Base-by-base conservation (phyloP, 768 basidiomycete genomes). In the Lactifluus rugatus region DNA sequence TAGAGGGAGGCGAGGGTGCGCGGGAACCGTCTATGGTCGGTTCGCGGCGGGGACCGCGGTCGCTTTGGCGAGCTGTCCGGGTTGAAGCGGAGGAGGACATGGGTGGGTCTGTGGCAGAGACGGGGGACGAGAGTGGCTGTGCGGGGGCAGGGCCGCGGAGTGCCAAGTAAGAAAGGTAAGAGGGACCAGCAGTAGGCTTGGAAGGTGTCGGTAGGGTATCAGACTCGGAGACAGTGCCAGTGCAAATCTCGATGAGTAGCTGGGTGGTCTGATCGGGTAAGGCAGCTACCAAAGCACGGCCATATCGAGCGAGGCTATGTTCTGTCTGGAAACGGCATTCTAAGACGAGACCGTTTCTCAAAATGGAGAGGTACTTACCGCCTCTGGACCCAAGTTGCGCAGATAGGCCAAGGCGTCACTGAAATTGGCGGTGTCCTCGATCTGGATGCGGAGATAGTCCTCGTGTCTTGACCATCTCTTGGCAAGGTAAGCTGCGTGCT, bases 401-500 rank as follows among this genome's bases (percentile, higher is more conserved):
- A 99, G 68, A 71, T 96, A 99, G 21, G 70, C 71, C 60, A 96
- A 72, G 0, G 93, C 96, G 64, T 92, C 93, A 50, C 70, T 75
- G 65, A 83, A 91, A 59, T 92, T 83, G 13, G 81, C 84, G 0
- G 86, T 83, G 72, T 98, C 96, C 70, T 98, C 94, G 48, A 99
- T 88, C 71, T 93, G 87, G 48, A 98, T 94, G 57, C 90, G 77
- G 41, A 99, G 70, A 70, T 93, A 97, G 64, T 97, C 95, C 65
- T 94, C 92, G 64, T 97, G 93, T 21, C 89, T 73, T 31, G 86
- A 83, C 70, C 93, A 98, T 68, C 91, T 90, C 73, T 84, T 84
- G 19, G 96, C 95, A 16, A 99, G 79, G 68, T 94, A 98, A 1
- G 84, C 82, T 1, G 95, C 95, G 67, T 98, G 95, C 56, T 93